Conservation (phyloP, 176 grass and related monocot species). For the Carex cristatella region DNA sequence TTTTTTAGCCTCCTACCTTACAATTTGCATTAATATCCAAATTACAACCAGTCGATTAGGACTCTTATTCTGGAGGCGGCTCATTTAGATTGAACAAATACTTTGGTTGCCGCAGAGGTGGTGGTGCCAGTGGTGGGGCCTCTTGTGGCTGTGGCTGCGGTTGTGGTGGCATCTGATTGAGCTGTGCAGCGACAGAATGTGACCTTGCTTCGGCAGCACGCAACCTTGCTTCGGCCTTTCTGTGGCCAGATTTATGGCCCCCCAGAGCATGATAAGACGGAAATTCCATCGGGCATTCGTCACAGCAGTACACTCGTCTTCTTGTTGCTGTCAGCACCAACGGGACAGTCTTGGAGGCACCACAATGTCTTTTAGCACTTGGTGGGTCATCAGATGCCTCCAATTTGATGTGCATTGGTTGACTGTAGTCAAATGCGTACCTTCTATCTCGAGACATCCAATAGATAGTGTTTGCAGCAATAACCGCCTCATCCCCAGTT, state of each 20-base stretch:
- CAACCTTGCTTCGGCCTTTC: conserved; percentile 19
- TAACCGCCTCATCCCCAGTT: background rate
- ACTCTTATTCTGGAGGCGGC: background rate
- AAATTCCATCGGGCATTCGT: conserved; percentile 59
- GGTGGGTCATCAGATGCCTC: background rate
- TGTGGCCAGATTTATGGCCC: conserved; percentile 61
- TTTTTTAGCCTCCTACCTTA: background rate
- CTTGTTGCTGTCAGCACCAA: background rate
- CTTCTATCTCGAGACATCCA: background rate
- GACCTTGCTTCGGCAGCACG: background rate
- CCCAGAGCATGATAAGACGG: conserved; percentile 61
- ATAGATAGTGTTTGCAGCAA: conserved; percentile 13
- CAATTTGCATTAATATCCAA: background rate
- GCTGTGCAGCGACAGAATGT: background rate
- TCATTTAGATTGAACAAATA: conserved; percentile 15
- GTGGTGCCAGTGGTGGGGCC: conserved; percentile 30
- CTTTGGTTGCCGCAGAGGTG: background rate
- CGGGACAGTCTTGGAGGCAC: background rate
- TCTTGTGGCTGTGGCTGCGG: conserved; percentile 5
- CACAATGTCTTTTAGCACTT: background rate
- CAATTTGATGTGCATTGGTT: background rate
- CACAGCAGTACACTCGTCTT: conserved; percentile 35
- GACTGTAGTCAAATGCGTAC: background rate
- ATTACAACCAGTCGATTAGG: background rate
- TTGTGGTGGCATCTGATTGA: background rate